A percentile compares a stretch with the other conserved stretches of the same genome.
phyloP scores from a whole-genome alignment of 257 asterid species.

The Solanum piurae region DNA sequence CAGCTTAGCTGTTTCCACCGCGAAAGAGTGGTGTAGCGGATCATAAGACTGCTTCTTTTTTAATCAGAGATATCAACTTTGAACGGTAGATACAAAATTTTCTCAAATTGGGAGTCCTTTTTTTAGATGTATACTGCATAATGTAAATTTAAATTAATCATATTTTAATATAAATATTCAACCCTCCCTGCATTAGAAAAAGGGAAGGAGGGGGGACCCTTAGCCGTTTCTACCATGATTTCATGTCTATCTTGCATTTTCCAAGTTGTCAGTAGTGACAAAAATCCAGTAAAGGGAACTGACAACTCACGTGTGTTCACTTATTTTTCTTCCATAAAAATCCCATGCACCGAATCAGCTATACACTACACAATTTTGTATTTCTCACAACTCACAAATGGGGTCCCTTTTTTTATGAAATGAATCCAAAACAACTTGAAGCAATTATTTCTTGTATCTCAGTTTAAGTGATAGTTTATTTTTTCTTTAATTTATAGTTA shows the following conservation, averaged over 20 bases:
- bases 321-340: background rate
- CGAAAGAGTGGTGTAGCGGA: background rate
- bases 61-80: rapidly evolving
- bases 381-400: background rate
- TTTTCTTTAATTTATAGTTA: background rate
- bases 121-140: rapidly evolving
- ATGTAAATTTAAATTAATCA: no score
- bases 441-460: background rate
- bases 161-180: background rate
- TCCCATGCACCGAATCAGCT: background rate
- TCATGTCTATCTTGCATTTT: background rate
- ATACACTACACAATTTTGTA: background rate
- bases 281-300: background rate
- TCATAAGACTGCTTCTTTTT: no score
- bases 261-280: background rate
- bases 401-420: background rate
- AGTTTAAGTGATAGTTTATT: background rate
- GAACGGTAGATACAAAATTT: rapidly evolving
- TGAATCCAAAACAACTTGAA: background rate
- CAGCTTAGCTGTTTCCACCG: background rate
- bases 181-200: background rate
- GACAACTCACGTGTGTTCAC: background rate
- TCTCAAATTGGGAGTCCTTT: background rate
- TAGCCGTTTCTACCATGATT: background rate
- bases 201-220: background rate